phyloP scores from a whole-genome alignment of 345 rosid species.

The Schrenkiella parvula region DNA sequence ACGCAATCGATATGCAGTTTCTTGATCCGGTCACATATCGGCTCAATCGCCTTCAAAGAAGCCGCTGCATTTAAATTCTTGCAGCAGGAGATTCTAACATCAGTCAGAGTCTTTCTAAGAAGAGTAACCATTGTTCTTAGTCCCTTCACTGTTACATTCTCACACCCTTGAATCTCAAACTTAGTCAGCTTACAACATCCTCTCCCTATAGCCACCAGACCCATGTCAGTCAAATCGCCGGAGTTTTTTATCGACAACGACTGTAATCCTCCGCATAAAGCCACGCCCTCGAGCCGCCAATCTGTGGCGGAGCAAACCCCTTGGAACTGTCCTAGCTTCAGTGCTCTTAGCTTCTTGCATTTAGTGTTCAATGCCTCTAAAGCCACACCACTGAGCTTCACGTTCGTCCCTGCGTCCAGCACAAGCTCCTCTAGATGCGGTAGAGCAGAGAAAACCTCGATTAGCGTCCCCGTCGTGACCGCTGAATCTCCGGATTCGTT shows the following conservation, averaged over 20 bases:
- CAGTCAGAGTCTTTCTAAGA: slow-evolving; percentile 43
- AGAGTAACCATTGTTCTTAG: slow-evolving; percentile 58
- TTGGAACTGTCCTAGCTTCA: slow-evolving; percentile 70
- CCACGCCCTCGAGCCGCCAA: slow-evolving; percentile 66
- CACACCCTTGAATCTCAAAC: slow-evolving; percentile 85
- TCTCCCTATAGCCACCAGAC: slow-evolving; percentile 68
- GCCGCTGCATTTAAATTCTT: slow-evolving; percentile 51
- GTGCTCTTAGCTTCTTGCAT: slow-evolving; percentile 48
- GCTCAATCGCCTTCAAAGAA: slow-evolving; percentile 64
- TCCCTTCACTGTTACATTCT: slow-evolving; percentile 63
- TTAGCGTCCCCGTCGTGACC: slow-evolving; percentile 38
- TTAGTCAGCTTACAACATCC: slow-evolving; percentile 57
- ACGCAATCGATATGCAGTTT: slow-evolving; percentile 78
- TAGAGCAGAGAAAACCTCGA: slow-evolving; percentile 50
- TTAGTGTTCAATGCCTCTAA: slow-evolving; percentile 53
- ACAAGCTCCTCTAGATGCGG: slow-evolving; percentile 59
- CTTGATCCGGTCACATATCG: slow-evolving; percentile 51
- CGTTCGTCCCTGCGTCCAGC: slow-evolving; percentile 62
- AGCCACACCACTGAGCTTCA: slow-evolving; percentile 52
- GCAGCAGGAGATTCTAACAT: slow-evolving; percentile 70
- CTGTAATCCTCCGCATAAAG: slow-evolving; percentile 55
- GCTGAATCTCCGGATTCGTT: slow-evolving; percentile 59
- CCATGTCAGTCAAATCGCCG: slow-evolving; percentile 71
- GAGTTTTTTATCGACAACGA: slow-evolving; percentile 63
- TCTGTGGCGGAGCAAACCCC: slow-evolving; percentile 60